Base-by-base conservation (phyloP, 176 grass and related monocot genomes). In the Musa acuminata region DNA sequence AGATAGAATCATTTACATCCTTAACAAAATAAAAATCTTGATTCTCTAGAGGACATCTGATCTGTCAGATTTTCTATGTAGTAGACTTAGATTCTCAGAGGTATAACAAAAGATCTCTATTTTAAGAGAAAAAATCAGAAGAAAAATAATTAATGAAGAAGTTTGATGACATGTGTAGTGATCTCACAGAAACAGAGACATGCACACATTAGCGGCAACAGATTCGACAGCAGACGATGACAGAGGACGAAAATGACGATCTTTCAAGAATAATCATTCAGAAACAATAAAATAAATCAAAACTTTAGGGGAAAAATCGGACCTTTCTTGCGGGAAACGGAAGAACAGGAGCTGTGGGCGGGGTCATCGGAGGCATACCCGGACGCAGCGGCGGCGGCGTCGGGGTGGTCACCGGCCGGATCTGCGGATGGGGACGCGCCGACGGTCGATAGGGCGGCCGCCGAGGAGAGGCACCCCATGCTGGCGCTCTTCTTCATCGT, bases 401-500 rank as follows among this genome's bases (percentile, higher is more conserved):
- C 35, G 4, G 2, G 55, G 83, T 50, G 66, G 81, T 70, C 67
- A 8, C 48, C 48, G 17, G 43, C 19, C 19, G 67, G 67, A 51
- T 70, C 48, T n/a, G 80, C 66, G 20, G 80, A 74, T 17, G 80
- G 79, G 8, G 77, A 80, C 5, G 80, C 87, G 19, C 79, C 75
- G 8, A 60, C 71, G 64, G 63, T 76, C 5, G 48, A 70, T 4
- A 75, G 82, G 64, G 78, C 70, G 64, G 81, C 29, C 17, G 43
- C 80, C 8, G 93, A 92, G 69, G 81, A 77, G 84, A 96, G 91
- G 82, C 89, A 92, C 69, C 93, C 91, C 89, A 90, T 96, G 85
- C 89, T 96, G n/a, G 93, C 93, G 77, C 93, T 96, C 83, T 92
- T 96, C 93, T 92, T 96, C 85, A 96, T 90, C 49, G 84, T 52